Evolutionary conservation across 2,329 filamentous ascomycete genomes (phyloP).

Genomic region (Penicillium polonicum): DNA sequence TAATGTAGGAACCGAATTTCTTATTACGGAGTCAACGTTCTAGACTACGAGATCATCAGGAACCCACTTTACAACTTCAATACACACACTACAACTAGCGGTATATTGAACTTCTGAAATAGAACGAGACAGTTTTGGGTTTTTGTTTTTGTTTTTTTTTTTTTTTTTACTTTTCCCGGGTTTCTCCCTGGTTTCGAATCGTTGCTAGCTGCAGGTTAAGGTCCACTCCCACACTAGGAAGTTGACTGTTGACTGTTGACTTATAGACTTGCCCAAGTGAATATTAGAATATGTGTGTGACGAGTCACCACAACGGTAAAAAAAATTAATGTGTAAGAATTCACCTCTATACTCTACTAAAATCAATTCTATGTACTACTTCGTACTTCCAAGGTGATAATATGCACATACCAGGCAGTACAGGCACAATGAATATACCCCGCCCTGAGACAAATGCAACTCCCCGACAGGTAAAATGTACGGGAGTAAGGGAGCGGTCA

Average conservation of each 20-base stretch:
- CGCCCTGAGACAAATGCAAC: slow-evolving; percentile 6
- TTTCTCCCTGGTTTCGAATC: slow-evolving; percentile 4
- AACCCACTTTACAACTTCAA: slow-evolving; percentile 2
- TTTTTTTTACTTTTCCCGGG: neutral
- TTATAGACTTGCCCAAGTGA: neutral
- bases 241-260: neutral
- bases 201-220: neutral
- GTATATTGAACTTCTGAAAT: too few species aligned
- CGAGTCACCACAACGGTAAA: neutral
- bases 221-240: slow-evolving; percentile 7
- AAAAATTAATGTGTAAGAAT: neutral
- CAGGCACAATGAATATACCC: slow-evolving; percentile 1
- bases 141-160: too few species aligned
- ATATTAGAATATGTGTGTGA: neutral
- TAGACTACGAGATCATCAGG: slow-evolving; percentile 11
- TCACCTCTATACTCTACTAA: neutral
- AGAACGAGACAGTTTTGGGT: too few species aligned
- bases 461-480: slow-evolving; percentile 1
- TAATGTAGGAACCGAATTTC: neutral
- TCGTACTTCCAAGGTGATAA: neutral
- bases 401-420: slow-evolving; percentile 7
- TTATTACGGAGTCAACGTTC: neutral
- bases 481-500: slow-evolving; percentile 3
- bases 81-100: neutral
- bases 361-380: neutral